Base-by-base conservation (phyloP, 2,329 filamentous ascomycete genomes). In the Trichoderma gracile region DNA sequence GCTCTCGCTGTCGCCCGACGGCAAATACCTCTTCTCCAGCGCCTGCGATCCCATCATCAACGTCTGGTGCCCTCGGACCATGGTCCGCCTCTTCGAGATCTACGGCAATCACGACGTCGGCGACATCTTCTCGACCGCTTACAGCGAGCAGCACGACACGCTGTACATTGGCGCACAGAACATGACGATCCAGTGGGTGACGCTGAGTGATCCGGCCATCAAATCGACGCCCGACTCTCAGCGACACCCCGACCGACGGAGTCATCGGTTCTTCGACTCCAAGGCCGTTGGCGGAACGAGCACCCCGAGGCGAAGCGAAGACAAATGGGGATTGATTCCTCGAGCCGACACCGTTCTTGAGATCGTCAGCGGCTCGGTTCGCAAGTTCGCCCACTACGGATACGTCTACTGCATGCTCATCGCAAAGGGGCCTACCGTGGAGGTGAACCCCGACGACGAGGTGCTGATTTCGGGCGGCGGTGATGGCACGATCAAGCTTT, bases 351-450 rank as follows among this genome's bases (percentile, higher is more conserved):
- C 74, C 40, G 84, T 90, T 1, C 79, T 98, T 6, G 92, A 96
- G 73, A 93, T 97, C 65, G 89, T 92, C 71, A 86, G 88, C 56
- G 86, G 90, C 23, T 89, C 93, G 63, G 91, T 96, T 64, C 86
- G 84, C 64, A 90, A 95, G 71, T 99, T 96, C 78, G 93, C 95
- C 1, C 95, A 99, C 75, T 94, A 89, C 75, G 95, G 96, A 50
- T 98, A 97, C 74, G 88, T 99, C 0, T 97, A 97, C 76, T 96
- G 93, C 76, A 98, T 98, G 94, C 82, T 96, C 5, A 82, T 99
- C 65, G 88, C 92, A 0, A 87, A 86, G 66, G 91, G 91, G 0
- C 82, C 84, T 0, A 86, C 84, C 0, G 81, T 86, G 1, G 82
- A 92, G 7, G 83, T 92, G 4, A 89, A 89, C 7, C 81, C 85